Evolutionary conservation across 164 flowering plant genomes (phyloP).

Genomic region (Platanus orientalis): DNA sequence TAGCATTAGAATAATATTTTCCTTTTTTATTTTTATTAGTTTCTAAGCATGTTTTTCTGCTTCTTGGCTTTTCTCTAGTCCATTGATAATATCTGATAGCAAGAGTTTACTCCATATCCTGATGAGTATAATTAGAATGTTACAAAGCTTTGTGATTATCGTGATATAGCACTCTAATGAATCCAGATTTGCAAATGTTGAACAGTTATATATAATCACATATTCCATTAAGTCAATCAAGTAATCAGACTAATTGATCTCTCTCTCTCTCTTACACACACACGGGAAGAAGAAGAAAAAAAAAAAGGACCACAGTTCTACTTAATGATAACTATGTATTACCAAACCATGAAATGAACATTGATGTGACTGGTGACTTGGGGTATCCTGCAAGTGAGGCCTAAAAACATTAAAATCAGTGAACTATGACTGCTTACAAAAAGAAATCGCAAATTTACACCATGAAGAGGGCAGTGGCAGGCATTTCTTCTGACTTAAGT

Average conservation of each 20-base stretch:
- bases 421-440: neutral
- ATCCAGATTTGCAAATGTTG: too few species aligned
- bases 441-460: neutral
- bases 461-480: neutral
- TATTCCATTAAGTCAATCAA: neutral
- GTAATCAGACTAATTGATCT: too few species aligned
- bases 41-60: neutral
- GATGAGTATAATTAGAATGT: too few species aligned
- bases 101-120: neutral
- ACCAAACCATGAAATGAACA: neutral
- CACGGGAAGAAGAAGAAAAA: neutral
- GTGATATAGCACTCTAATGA: too few species aligned
- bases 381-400: neutral
- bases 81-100: neutral
- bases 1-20: slow-evolving; percentile 1
- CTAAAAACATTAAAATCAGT: neutral
- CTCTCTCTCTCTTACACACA: neutral
- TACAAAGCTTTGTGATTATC: too few species aligned
- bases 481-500: neutral
- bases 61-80: neutral
- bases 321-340: neutral
- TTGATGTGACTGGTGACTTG: neutral
- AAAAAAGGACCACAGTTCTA: neutral
- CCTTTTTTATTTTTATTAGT: neutral
- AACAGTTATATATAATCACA: neutral